Base-by-base conservation (phyloP, 2,329 filamentous ascomycete genomes). In the Pleurostoma richardsiae region DNA sequence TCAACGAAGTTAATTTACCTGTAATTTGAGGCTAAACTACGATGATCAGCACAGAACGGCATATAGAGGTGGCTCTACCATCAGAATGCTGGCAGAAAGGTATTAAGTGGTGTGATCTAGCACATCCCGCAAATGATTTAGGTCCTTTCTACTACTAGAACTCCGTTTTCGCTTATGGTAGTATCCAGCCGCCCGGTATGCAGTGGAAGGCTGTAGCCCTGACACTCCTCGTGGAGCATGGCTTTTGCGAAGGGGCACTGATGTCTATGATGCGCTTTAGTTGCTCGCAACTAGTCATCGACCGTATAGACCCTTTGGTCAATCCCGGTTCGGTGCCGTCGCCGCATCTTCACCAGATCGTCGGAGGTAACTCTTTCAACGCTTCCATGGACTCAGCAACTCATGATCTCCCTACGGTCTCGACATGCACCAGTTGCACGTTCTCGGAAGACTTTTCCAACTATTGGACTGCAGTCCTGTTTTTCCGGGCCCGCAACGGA, bases 371-470 rank as follows among this genome's bases (percentile, higher is more conserved):
- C 33, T 36, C 33, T 36, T 36, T 36, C 33, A 36, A 36, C 33
- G 33, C 33, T 36, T 36, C 58, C 28, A 65, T 66, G 63, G 54
- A 56, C 36, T 44, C 28, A 10, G 42, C 43, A 8, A 26, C 19
- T 7, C 33, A 36, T 28, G 50, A 52, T 31, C 48, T 52, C 29
- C 44, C 44, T 6, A 40, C 41, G 26, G 33, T 28, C 36, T 44
- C 46, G n/a, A 47, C 44, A 10, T 55, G 53, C 48, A 55, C 51
- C 10, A 50, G 49, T 33, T 55, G 53, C 49, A 55, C 51, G 19
- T 63, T 64, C 45, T 55, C 54, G 4, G 62, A 65, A 42, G 61
- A 64, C 51, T 56, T 58, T 52, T 56, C 49, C 47, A 61, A 64
- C 50, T 61, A 61, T 54, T 61, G 59, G 59, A 60, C 59, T 3